A percentile compares a stretch with the other conserved stretches of the same genome.
These are phyloP conservation scores for Amauroascus verrucosus DNA, from an alignment of 2,329 filamentous ascomycete genomes.

Conservation along the genomic window DNA sequence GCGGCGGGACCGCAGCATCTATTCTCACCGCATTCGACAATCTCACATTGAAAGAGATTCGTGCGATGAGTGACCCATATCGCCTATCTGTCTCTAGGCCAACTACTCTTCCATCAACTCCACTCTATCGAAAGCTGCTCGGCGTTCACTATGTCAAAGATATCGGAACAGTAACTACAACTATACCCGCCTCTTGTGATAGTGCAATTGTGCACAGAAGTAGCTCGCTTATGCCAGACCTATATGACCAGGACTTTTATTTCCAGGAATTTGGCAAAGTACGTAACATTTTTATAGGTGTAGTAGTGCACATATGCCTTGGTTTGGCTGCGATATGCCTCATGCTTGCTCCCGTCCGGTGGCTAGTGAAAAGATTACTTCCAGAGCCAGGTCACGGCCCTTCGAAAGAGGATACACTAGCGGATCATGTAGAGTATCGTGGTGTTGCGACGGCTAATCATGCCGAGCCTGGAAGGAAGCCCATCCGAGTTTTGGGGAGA, in stretches of 20 bases:
- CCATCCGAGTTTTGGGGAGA: slow-evolving; percentile 35
- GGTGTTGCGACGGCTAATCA: slow-evolving; percentile 37
- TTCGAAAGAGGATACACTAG: slow-evolving; percentile 32
- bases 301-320: slow-evolving; percentile 42
- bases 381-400: slow-evolving; percentile 45
- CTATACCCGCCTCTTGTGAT: slow-evolving; percentile 44
- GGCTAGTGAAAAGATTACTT: slow-evolving; percentile 39
- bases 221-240: slow-evolving; percentile 48
- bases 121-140: slow-evolving; percentile 29
- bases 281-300: slow-evolving; percentile 39
- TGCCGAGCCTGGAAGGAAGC: slow-evolving; percentile 13
- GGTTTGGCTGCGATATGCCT: slow-evolving; percentile 39
- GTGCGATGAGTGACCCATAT: slow-evolving; percentile 42
- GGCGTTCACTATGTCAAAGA: slow-evolving; percentile 47
- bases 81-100: slow-evolving; percentile 31
- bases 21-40: slow-evolving; percentile 47
- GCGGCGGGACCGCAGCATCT: slow-evolving; percentile 57
- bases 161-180: slow-evolving; percentile 49
- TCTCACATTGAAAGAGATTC: slow-evolving; percentile 39
- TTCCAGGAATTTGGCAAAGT: slow-evolving; percentile 49
- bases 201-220: slow-evolving; percentile 49
- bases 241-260: slow-evolving; percentile 49
- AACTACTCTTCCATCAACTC: slow-evolving; percentile 20
- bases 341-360: slow-evolving; percentile 44
- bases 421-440: slow-evolving; percentile 35